Evolutionary conservation across 2,329 filamentous ascomycete genomes (phyloP), one percentile per base, ranked within the genome.

Genomic region (Colletotrichum gloeosporioides): DNA sequence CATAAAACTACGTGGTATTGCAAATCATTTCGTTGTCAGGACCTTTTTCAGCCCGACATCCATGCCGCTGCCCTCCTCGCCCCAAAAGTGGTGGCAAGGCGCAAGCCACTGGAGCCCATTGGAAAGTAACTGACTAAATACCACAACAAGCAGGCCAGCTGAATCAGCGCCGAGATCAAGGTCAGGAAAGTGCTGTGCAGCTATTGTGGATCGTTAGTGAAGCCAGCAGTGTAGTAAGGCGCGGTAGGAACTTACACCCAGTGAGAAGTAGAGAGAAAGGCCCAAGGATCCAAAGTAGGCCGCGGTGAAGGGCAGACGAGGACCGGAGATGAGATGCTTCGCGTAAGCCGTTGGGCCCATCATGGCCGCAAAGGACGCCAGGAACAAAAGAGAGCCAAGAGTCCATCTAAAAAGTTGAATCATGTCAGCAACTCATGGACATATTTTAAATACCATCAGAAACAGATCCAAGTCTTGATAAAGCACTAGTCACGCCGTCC

Each of bases 81-180:
- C 27, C 96, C 97, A 82, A 98, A 97, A 4, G 92, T 93, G 59
- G 96, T 95, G 74, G 96, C 96, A 79, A 98, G 92, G 76, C 96
- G 93, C 79, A 99, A 87, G 57, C 97, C 95, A 71, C 93, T 95
- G 73, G 95, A 95, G 55, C 97, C 97, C 96, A 99, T 98, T 31
- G 97, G 97, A 82, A 99, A 99, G 85, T 99, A 99, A 86, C 95
- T 98, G 85, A 99, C 93, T 63, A 98, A 90, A 86, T 99, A 99
- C 96, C 96, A 99, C 63, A 95, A 79, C 78, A 99, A 88, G 78
- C 94, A 95, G 69, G 93, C 93, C 71, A 99, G 89, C 84, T 99
- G 97, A 80, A 96, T 87, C 76, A 98, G 90, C 77, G 95, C 93
- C 27, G 96, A 94, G 78, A 98, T 88, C 71, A 99, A 89, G 18